phyloP scores from a whole-genome alignment of 2,329 filamentous ascomycete genomes.

The Aureobasidium leucospermi region DNA sequence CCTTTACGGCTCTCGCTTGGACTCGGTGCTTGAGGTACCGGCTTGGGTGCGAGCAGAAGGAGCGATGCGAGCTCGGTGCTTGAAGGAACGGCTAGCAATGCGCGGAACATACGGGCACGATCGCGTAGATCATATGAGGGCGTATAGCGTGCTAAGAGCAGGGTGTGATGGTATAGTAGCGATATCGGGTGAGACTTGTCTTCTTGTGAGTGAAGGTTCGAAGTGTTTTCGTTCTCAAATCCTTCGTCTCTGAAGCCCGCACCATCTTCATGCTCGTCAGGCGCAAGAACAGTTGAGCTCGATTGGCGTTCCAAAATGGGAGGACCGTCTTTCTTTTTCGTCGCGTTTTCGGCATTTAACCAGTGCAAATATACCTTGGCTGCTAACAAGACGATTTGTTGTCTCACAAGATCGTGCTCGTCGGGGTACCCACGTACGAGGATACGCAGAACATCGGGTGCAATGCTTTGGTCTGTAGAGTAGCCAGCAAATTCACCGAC shows the following conservation, averaged over 20 bases:
- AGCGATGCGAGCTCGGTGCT: slow-evolving; percentile 79
- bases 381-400: slow-evolving; percentile 84
- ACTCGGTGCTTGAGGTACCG: slow-evolving; percentile 81
- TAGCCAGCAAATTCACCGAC: slow-evolving; percentile 87
- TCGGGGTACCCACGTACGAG: slow-evolving; percentile 75
- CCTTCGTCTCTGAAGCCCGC: slow-evolving; percentile 21
- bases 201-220: slow-evolving; percentile 13
- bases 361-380: slow-evolving; percentile 96
- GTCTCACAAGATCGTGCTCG: slow-evolving; percentile 78
- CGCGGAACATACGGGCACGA: slow-evolving; percentile 78
- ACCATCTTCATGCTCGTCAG: slow-evolving; percentile 19
- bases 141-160: slow-evolving; percentile 84
- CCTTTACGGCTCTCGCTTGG: slow-evolving; percentile 77
- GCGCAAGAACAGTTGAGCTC: slow-evolving; percentile 21
- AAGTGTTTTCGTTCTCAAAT: slow-evolving; percentile 17
- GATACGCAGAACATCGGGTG: slow-evolving; percentile 84
- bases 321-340: slow-evolving; percentile 23
- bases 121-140: slow-evolving; percentile 92
- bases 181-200: slow-evolving; percentile 60
- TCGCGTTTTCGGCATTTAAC: slow-evolving; percentile 54
- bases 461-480: slow-evolving; percentile 78
- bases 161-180: slow-evolving; percentile 74
- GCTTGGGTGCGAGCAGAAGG: slow-evolving; percentile 87
- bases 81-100: slow-evolving; percentile 67
- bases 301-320: slow-evolving; percentile 15